Evolutionary conservation across 257 asterid genomes (phyloP).

Genomic region (Parsonsia alboflavescens): DNA sequence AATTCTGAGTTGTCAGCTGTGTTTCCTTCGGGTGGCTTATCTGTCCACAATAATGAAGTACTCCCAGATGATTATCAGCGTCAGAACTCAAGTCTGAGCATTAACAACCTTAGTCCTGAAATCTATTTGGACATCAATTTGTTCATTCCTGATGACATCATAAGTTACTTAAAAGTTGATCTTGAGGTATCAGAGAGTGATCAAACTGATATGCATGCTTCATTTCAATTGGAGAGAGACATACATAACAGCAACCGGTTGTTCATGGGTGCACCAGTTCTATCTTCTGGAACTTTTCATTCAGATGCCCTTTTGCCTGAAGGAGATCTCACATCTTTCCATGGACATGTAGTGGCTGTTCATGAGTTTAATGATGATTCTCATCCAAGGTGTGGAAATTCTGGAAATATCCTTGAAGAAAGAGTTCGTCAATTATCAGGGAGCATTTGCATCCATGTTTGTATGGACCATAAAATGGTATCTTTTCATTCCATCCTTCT

Average conservation of each 20-base stretch:
- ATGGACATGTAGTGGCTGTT: slow-evolving; percentile 54
- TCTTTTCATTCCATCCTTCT: slow-evolving; percentile 13
- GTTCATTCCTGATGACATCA: slow-evolving; percentile 39
- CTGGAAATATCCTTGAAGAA: slow-evolving; percentile 24
- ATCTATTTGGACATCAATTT: slow-evolving; percentile 41
- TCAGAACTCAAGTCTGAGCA: slow-evolving; percentile 27
- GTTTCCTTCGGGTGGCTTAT: slow-evolving; percentile 14
- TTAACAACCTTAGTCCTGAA: slow-evolving; percentile 19
- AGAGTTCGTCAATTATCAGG: slow-evolving; percentile 38
- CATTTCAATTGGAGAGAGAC: slow-evolving; percentile 28
- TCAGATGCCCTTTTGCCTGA: slow-evolving; percentile 49
- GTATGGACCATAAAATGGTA: slow-evolving; percentile 46
- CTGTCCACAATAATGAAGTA: slow-evolving; percentile 26
- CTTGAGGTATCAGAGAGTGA: slow-evolving; percentile 19
- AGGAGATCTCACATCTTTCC: slow-evolving; percentile 60
- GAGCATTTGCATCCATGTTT: slow-evolving; percentile 58
- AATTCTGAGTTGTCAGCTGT: slow-evolving; percentile 29
- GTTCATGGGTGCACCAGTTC: slow-evolving; percentile 21
- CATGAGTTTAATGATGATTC: slow-evolving; percentile 41
- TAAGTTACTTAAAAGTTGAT: slow-evolving; percentile 39
- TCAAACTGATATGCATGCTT: slow-evolving; percentile 23
- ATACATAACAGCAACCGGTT: slow-evolving; percentile 12
- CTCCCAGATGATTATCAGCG: slow-evolving; percentile 20
- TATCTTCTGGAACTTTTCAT: slow-evolving; percentile 33
- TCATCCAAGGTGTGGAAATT: slow-evolving; percentile 25